These are phyloP conservation scores for Amanita pseudoporphyria DNA, from an alignment of 768 basidiomycete genomes.

Conservation along the genomic window DNA sequence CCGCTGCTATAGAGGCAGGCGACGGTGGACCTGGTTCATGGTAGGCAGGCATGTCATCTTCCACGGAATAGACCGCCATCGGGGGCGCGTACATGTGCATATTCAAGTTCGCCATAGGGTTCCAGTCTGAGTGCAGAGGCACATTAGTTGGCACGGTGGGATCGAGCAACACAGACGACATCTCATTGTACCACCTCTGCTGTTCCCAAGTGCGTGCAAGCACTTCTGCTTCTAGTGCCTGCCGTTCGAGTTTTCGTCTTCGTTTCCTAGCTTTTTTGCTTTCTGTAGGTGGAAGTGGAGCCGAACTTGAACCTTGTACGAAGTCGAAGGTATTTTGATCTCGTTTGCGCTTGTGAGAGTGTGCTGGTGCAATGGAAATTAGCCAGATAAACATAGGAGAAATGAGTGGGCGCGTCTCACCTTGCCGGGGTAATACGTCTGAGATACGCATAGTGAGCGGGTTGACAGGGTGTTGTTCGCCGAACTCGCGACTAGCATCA, in stretches of 20 bases:
- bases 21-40: neutral
- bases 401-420: neutral
- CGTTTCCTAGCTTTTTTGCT: constrained; percentile 34
- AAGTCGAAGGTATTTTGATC: neutral
- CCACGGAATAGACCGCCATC: neutral
- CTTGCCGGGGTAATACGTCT: no score
- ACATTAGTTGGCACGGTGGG: neutral
- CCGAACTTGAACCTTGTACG: neutral
- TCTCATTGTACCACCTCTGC: constrained; percentile 5
- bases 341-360: constrained; percentile 1
- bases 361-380: neutral
- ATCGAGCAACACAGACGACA: neutral
- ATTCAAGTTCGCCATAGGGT: neutral
- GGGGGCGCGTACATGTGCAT: neutral
- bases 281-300: constrained; percentile 8
- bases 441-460: neutral
- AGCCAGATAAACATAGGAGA: neutral
- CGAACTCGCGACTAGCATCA: neutral
- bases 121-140: neutral
- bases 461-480: constrained; percentile 1
- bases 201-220: constrained; percentile 8
- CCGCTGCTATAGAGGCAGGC: no score
- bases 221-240: constrained; percentile 19
- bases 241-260: constrained; percentile 25
- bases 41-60: neutral